phyloP scores from a whole-genome alignment of 768 basidiomycete species.

The Royoungia palumana region DNA sequence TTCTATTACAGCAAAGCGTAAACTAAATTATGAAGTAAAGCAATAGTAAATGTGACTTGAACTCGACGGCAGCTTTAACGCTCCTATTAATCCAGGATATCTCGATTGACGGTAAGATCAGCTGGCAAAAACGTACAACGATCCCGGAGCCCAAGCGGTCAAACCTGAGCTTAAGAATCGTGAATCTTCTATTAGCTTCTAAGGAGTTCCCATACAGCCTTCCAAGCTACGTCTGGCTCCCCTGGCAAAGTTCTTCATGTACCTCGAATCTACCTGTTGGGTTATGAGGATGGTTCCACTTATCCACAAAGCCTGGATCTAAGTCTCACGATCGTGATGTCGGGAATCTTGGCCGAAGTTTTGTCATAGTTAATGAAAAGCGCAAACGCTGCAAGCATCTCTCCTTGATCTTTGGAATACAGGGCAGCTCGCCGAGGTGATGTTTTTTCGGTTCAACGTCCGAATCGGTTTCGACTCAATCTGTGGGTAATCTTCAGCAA shows the following conservation, averaged over 20 bases:
- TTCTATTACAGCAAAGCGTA: too few species aligned
- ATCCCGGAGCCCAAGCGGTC: too few species aligned
- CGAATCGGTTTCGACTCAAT: constrained; percentile 16
- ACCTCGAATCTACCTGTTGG: constrained; percentile 1
- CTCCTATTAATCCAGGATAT: too few species aligned
- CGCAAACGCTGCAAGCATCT: background rate
- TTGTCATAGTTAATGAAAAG: constrained; percentile 12
- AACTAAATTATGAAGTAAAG: too few species aligned
- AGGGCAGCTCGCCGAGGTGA: constrained; percentile 6
- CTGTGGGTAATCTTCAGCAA: constrained; percentile 1
- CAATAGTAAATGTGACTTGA: too few species aligned
- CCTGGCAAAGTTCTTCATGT: constrained; percentile 4
- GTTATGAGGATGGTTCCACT: background rate
- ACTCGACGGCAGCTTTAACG: too few species aligned
- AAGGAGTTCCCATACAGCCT: background rate
- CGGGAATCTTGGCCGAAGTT: background rate
- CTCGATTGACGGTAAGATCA: too few species aligned
- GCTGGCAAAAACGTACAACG: too few species aligned
- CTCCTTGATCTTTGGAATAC: background rate
- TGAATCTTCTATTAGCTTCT: too few species aligned
- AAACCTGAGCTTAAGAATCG: too few species aligned
- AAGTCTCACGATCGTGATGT: background rate
- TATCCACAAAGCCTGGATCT: background rate
- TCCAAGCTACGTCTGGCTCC: constrained; percentile 14
- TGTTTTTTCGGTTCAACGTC: background rate